Conservation (phyloP, 345 rosid species). For the Noccaea bulbosa region DNA sequence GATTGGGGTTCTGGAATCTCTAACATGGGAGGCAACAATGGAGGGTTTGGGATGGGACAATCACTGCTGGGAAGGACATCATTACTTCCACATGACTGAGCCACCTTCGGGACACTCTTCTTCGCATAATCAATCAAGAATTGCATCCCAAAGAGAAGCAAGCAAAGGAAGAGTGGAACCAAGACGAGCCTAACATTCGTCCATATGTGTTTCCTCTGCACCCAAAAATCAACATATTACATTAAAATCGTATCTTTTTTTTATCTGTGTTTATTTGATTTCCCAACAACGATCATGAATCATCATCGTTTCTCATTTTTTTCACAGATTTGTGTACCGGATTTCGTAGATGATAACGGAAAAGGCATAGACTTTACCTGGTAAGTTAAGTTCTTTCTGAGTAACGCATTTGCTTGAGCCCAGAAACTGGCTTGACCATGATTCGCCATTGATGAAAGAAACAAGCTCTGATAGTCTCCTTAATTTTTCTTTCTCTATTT, state of each 20-base stretch:
- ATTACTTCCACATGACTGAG: constrained; percentile 12
- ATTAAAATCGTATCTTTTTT: background rate
- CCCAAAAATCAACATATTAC: background rate
- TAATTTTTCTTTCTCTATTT: background rate
- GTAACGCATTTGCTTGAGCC: constrained; percentile 79
- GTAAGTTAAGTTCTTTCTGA: constrained; percentile 76
- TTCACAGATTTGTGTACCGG: no score
- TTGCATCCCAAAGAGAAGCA: constrained; percentile 61
- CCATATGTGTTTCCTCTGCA: constrained; percentile 70
- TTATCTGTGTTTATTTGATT: background rate
- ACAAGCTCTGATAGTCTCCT: constrained; percentile 28
- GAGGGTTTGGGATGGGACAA: constrained; percentile 66
- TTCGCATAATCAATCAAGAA: constrained; percentile 39
- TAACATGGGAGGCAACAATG: constrained; percentile 72
- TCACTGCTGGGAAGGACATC: constrained; percentile 38
- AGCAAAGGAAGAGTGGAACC: constrained; percentile 75
- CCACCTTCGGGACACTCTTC: constrained; percentile 23
- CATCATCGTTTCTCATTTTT: background rate
- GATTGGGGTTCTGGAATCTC: constrained; percentile 65
- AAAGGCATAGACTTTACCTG: constrained; percentile 54
- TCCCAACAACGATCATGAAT: background rate
- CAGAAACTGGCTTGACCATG: constrained; percentile 62
- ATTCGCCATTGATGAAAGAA: constrained; percentile 51
- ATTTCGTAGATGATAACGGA: background rate
- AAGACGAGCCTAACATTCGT: constrained; percentile 74